Percentiles rank a stretch among this genome's conserved stretches.
phyloP scores from a whole-genome alignment of 73 alveolate genomes.

The Blepharisma stoltei region DNA sequence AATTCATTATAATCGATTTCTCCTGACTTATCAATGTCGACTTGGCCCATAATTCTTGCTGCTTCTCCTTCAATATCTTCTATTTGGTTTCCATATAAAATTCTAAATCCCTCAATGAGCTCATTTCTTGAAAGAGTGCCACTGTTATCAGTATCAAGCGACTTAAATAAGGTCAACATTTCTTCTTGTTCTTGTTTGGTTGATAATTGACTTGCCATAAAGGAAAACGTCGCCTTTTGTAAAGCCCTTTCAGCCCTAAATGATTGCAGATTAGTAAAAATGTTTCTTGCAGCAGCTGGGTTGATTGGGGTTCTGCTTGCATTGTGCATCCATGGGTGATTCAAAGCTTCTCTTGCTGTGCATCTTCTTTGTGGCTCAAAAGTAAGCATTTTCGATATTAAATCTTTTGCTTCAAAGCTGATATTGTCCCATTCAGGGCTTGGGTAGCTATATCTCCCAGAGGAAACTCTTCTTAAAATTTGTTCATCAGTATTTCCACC shows the following conservation, averaged over 20 bases:
- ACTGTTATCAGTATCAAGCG: slow-evolving; percentile 52
- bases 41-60: slow-evolving; percentile 44
- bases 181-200: slow-evolving; percentile 43
- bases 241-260: slow-evolving; percentile 43
- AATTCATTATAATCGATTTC: slow-evolving; percentile 62
- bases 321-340: slow-evolving; percentile 66
- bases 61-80: slow-evolving; percentile 48
- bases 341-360: slow-evolving; percentile 57
- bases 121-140: slow-evolving; percentile 64
- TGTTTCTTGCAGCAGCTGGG: slow-evolving; percentile 30
- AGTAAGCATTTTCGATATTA: slow-evolving; percentile 50
- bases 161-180: slow-evolving; percentile 38
- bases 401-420: slow-evolving; percentile 57
- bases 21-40: slow-evolving; percentile 56
- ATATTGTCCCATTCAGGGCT: slow-evolving; percentile 47
- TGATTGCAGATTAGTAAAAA: slow-evolving; percentile 39
- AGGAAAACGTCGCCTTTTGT: slow-evolving; percentile 49
- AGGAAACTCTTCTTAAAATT: slow-evolving; percentile 39
- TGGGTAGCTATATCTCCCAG: slow-evolving; percentile 50
- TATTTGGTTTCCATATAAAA: neutral
- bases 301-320: slow-evolving; percentile 30
- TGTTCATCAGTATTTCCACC: slow-evolving; percentile 49
- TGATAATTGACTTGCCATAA: slow-evolving; percentile 44
- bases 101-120: slow-evolving; percentile 35
- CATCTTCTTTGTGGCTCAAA: slow-evolving; percentile 48